Evolutionary conservation across 1,284 basidiomycete species (phyloP).

Genomic region (Fomitopsis palustris): DNA sequence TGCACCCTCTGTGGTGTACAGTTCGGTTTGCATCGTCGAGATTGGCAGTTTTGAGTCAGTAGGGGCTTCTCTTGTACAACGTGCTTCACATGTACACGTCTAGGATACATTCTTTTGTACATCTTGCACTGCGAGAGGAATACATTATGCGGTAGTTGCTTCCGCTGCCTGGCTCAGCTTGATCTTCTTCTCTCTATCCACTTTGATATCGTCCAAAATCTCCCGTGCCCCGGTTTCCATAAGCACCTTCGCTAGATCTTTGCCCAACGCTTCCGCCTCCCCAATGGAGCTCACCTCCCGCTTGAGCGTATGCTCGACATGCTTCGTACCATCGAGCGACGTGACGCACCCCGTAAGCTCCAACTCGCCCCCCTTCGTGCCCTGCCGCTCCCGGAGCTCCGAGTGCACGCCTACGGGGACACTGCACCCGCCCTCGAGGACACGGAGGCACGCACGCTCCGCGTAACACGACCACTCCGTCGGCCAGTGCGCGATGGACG

Average conservation of each 20-base stretch:
- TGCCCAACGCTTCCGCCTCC: slow-evolving; percentile 71
- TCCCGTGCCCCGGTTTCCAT: slow-evolving; percentile 68
- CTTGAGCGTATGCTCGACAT: slow-evolving; percentile 66
- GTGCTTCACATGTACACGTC: neutral
- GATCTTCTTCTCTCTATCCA: slow-evolving; percentile 58
- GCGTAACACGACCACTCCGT: slow-evolving; percentile 77
- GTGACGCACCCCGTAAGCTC: slow-evolving; percentile 79
- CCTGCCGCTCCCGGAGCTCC: slow-evolving; percentile 33
- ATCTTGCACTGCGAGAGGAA: neutral
- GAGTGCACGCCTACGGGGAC: slow-evolving; percentile 92
- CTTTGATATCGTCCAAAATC: slow-evolving; percentile 78
- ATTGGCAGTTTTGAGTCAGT: too few species aligned
- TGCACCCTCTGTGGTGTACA: too few species aligned
- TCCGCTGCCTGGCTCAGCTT: slow-evolving; percentile 31
- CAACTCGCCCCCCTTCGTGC: slow-evolving; percentile 38
- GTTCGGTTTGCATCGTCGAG: too few species aligned
- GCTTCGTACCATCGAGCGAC: slow-evolving; percentile 63
- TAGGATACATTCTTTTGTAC: neutral
- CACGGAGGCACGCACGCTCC: slow-evolving; percentile 84
- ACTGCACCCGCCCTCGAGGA: slow-evolving; percentile 94
- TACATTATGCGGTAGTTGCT: neutral
- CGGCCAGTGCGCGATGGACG: slow-evolving; percentile 67
- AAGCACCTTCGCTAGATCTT: slow-evolving; percentile 58
- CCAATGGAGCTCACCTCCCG: slow-evolving; percentile 49
- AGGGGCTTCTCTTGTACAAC: neutral